Percentiles rank a stretch among this genome's conserved stretches.
phyloP scores from a whole-genome alignment of 148 eudicot genomes.

The Gaultheria prostrata region DNA sequence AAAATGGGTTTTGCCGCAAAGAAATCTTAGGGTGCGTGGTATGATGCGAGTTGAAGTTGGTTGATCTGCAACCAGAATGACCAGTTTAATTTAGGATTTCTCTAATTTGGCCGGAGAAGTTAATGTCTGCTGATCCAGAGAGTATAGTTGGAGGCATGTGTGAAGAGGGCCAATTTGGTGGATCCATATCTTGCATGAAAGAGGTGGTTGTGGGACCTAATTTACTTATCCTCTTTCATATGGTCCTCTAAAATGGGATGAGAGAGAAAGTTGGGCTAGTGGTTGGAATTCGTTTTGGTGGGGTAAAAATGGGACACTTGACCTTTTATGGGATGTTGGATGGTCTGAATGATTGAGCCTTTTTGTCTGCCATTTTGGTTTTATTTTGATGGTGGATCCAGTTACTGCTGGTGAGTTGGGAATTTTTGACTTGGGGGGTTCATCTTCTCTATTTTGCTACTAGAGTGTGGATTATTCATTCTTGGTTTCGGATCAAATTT shows the following conservation, averaged over 20 bases:
- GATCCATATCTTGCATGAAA: conserved; percentile 2
- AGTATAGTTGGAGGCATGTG: neutral
- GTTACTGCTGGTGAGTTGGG: neutral
- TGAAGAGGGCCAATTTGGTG: neutral
- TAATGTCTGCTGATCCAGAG: conserved; percentile 18
- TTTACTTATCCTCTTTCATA: conserved; percentile 18
- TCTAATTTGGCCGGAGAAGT: neutral
- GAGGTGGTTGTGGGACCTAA: conserved; percentile 22
- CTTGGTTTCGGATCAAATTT: neutral
- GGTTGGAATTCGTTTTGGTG: conserved; percentile 18
- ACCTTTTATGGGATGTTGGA: conserved; percentile 10
- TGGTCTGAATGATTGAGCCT: conserved; percentile 21
- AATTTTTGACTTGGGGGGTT: neutral
- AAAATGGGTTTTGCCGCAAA: neutral
- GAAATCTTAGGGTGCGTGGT: neutral
- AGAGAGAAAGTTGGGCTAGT: conserved; percentile 6
- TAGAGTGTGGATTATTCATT: neutral
- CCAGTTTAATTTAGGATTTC: conserved; percentile 12
- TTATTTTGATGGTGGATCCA: neutral
- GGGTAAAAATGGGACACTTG: conserved; percentile 10
- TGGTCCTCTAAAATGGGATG: conserved; percentile 15
- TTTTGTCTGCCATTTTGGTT: conserved; percentile 26
- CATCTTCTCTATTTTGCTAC: neutral
- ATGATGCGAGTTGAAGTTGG: neutral
- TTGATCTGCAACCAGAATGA: conserved; percentile 10